Base-by-base conservation (phyloP, 768 basidiomycete genomes). In the Lyophyllum shimeji region DNA sequence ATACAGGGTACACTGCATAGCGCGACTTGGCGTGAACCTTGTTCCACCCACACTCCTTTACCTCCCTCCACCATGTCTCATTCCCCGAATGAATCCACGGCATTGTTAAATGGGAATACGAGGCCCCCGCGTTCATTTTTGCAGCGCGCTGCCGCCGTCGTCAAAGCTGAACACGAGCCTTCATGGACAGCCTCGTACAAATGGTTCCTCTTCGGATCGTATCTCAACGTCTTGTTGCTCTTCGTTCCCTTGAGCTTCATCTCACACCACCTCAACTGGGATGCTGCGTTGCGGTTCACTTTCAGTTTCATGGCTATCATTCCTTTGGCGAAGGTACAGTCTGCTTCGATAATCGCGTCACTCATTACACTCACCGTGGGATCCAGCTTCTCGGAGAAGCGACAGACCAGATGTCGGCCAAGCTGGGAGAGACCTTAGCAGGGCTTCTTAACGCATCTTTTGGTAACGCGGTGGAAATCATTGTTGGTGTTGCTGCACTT, bases 401-500 rank as follows among this genome's bases (percentile, higher is more conserved):
- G 0, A 93, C 91, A 0, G 90, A 93, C 49, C 89, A 91, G 69
- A 78, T 90, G 77, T 87, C 88, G 1, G 68, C 85, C 46, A 84
- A 83, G 63, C 75, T 95, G 46, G 93, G 93, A 4, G 84, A 93
- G 64, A 95, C 93, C 0, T 74, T 95, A 29, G 91, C 93, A 39
- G 93, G 93, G 24, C 76, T 96, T 3, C 75, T 95, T 51, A 95
- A 95, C 62, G 94, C 92, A 7, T 83, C 89, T 1, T 90, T 90
- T 58, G 88, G 87, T 27, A 90, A 90, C 65, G 89, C 89, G 8
- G 89, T 93, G 44, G 93, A 95, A 69, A 90, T 94, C 48, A 94
- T 94, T 59, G 91, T 95, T 34, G 93, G 92, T 40, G 74, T 96
- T 58, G 89, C 90, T 50, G 94, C 94, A 29, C 75, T 97, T 17